Conservation (phyloP, 1,139 yeast species). For the Lodderomyces parapsilosis region DNA sequence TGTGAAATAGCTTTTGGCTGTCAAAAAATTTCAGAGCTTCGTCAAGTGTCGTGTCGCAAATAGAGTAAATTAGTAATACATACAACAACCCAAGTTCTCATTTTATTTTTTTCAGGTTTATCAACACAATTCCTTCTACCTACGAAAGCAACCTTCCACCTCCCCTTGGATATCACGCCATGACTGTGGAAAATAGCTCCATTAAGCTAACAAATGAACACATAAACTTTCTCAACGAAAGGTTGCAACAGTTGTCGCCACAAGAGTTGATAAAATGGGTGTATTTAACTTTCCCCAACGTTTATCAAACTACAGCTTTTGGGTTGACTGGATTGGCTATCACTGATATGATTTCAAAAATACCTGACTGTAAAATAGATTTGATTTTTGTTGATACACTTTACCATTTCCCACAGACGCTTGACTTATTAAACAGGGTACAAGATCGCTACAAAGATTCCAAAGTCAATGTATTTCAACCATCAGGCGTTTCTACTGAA, state of each 20-base stretch:
- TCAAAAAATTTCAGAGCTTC: too few species aligned
- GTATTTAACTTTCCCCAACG: constrained; percentile 70
- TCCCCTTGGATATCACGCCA: not conserved
- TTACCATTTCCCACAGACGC: constrained; percentile 91
- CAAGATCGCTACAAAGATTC: constrained; percentile 52
- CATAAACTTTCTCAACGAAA: constrained; percentile 60
- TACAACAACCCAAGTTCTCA: too few species aligned
- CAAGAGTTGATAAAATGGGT: constrained; percentile 83
- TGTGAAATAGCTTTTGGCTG: too few species aligned
- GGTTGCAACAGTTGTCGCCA: constrained; percentile 57
- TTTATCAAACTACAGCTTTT: constrained; percentile 91
- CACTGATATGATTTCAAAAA: constrained; percentile 74
- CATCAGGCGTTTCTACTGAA: constrained; percentile 55
- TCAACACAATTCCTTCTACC: too few species aligned
- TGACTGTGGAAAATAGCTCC: constrained; percentile 6
- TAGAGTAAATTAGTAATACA: too few species aligned
- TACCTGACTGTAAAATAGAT: constrained; percentile 47
- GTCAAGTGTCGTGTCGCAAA: too few species aligned
- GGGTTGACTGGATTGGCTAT: constrained; percentile 92
- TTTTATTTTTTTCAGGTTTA: too few species aligned
- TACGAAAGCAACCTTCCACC: too few species aligned
- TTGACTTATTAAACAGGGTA: constrained; percentile 66
- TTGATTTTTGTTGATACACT: constrained; percentile 86
- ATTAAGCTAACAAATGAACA: constrained; percentile 39
- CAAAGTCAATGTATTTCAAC: constrained; percentile 60